Percentiles rank a stretch among this genome's conserved stretches.
Evolutionary conservation across 2,329 filamentous ascomycete genomes (phyloP).

Genomic region (Dactylellina sp.): DNA sequence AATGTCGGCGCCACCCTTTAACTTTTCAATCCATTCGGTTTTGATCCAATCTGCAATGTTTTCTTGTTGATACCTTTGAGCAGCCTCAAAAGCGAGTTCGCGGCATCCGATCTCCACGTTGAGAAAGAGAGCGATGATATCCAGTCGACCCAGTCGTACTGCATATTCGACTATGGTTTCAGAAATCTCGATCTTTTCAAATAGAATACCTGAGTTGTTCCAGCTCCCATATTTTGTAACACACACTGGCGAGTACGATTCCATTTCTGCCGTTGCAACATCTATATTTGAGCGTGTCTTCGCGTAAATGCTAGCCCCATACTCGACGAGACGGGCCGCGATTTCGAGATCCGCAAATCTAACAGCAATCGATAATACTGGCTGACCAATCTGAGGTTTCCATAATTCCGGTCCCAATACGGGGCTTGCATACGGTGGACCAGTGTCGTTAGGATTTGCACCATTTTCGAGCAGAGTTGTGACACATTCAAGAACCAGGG

Average conservation of each 20-base stretch:
- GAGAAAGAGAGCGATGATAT: conserved; percentile 24
- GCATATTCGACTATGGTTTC: conserved; percentile 4
- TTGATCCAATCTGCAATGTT: conserved; percentile 15
- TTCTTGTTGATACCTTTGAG: background rate
- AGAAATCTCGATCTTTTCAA: background rate
- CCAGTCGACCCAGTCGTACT: conserved; percentile 5
- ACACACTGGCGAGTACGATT: background rate
- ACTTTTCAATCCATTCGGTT: conserved; percentile 12
- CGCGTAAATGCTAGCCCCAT: conserved; percentile 9
- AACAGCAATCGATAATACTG: background rate
- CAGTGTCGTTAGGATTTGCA: background rate
- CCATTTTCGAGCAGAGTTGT: conserved; percentile 15
- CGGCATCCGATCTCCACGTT: conserved; percentile 2
- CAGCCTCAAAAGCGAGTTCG: conserved; percentile 1
- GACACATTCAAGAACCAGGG: background rate
- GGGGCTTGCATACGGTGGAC: background rate
- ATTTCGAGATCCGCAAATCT: background rate
- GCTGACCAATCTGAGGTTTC: background rate
- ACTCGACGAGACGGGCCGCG: conserved; percentile 12
- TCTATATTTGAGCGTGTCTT: background rate
- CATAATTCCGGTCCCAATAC: background rate
- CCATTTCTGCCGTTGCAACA: background rate
- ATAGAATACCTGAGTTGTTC: no score
- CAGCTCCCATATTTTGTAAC: background rate
- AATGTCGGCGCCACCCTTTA: background rate